Percentiles rank a stretch among this genome's conserved stretches.
Evolutionary conservation across 192 early-diverging fungal genomes (phyloP).

Genomic region (Nowakowskiella sp.): DNA sequence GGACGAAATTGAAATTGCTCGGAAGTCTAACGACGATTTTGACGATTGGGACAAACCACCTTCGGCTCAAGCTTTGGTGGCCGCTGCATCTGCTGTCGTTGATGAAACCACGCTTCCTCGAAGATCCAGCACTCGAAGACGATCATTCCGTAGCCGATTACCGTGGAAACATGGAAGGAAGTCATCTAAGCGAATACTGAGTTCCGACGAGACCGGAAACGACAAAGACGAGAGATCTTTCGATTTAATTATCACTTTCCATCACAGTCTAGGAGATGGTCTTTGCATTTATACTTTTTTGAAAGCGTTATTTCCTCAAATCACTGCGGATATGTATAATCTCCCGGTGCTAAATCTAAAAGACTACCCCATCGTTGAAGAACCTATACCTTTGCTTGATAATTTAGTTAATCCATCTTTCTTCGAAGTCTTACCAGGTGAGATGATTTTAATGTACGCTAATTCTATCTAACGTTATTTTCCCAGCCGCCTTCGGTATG

Average conservation of each 20-base stretch:
- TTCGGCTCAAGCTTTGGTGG: not conserved
- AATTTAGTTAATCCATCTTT: constrained; percentile 33
- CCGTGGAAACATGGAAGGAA: not conserved
- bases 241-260: constrained; percentile 38
- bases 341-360: constrained; percentile 17
- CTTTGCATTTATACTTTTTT: constrained; percentile 32
- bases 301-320: too few relatives aligned
- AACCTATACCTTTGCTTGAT: constrained; percentile 35
- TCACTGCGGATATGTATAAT: constrained; percentile 12
- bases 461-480: too few relatives aligned
- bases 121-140: not conserved
- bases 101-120: not conserved
- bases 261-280: constrained; percentile 42
- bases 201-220: not conserved
- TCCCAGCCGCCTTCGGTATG: too few relatives aligned
- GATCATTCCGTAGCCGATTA: not conserved
- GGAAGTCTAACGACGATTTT: not conserved
- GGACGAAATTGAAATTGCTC: not conserved
- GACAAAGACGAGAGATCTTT: constrained; percentile 9
- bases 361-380: constrained; percentile 6
- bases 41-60: not conserved
- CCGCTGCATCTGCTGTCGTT: not conserved
- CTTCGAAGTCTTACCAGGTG: constrained; percentile 33
- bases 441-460: not conserved
- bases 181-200: not conserved